Base-by-base conservation (phyloP, 192 early-diverging fungal genomes). In the Gryganskiella cystojenkinii region DNA sequence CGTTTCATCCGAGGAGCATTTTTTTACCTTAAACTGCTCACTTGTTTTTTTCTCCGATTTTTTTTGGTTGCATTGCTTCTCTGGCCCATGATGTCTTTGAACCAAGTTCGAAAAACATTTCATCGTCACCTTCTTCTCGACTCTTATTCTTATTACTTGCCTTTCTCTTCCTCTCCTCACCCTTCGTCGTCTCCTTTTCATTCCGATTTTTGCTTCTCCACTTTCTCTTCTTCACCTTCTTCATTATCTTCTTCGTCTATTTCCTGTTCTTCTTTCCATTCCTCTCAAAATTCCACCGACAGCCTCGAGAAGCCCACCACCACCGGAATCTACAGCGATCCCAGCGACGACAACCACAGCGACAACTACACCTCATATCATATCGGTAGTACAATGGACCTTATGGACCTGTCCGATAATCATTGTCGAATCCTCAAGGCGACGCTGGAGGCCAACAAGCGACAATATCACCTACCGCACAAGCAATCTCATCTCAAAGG, bases 121-220 rank as follows among this genome's bases (percentile, higher is more conserved):
- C 56, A 64, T 57, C 70, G 70, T n/a, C 53, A 58, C 20, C 61
- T 75, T 55, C 63, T 44, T 28, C 35, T 66, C 14, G 55, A 22
- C 30, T n/a, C 37, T 27, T 42, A 13, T 47, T 56, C 42, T 31
- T 37, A 9, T 33, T 25, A 17, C 53, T 34, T 30, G 35, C 10
- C 56, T 35, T 25, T 14, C 27, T 53, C 35, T n/a, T 60, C 20
- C 11, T 69, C 22, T 43, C 37, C 53, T 46, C 19, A 42, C 31
- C 35, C 9, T 61, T 44, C n/a, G 27, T 25, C 42, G 20, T 34
- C 57, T 69, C 42, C 54, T 34, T 37, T 17, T 22, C 56, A 50
- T 50, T 50, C 24, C 20, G 49, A 50, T 50, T 25, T 50, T 50
- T 25, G 2, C 20, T 17, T 45, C 44, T 45, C 19, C 44, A 1